These are phyloP conservation scores for Adansonia madagascariensis DNA, from an alignment of 441 rosid species.

Conservation along the genomic window DNA sequence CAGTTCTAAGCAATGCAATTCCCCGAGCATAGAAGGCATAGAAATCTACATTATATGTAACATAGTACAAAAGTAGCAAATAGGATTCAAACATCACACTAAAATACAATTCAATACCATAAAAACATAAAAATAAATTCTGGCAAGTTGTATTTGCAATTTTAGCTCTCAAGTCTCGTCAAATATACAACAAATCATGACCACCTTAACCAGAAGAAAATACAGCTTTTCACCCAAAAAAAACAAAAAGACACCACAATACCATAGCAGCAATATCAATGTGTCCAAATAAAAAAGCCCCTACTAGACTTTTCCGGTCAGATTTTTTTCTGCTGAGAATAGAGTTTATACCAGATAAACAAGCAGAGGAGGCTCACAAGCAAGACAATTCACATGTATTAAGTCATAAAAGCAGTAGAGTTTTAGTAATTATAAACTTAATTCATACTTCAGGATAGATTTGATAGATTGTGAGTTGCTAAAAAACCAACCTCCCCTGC, in stretches of 20 bases:
- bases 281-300: slow-evolving; percentile 29
- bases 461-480: slow-evolving; percentile 34
- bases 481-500: slow-evolving; percentile 38
- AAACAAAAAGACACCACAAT: slow-evolving; percentile 26
- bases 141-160: slow-evolving; percentile 28
- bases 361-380: slow-evolving; percentile 38
- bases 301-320: slow-evolving; percentile 30
- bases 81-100: slow-evolving; percentile 4
- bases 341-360: slow-evolving; percentile 24
- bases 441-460: slow-evolving; percentile 28
- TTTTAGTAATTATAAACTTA: slow-evolving; percentile 36
- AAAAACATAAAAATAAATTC: slow-evolving; percentile 5
- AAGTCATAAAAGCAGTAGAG: slow-evolving; percentile 35
- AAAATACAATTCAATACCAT: slow-evolving; percentile 1
- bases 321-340: slow-evolving; percentile 28
- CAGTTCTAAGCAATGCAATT: not conserved
- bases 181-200: slow-evolving; percentile 32
- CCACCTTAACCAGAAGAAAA: slow-evolving; percentile 29
- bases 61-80: too few relatives aligned
- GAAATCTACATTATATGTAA: not conserved
- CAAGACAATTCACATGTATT: slow-evolving; percentile 34
- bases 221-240: slow-evolving; percentile 20
- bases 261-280: slow-evolving; percentile 30
- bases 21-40: too few relatives aligned
- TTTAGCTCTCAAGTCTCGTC: slow-evolving; percentile 27